Base-by-base conservation (phyloP, 1,284 basidiomycete species). In the Moesziomyces antarcticus region DNA sequence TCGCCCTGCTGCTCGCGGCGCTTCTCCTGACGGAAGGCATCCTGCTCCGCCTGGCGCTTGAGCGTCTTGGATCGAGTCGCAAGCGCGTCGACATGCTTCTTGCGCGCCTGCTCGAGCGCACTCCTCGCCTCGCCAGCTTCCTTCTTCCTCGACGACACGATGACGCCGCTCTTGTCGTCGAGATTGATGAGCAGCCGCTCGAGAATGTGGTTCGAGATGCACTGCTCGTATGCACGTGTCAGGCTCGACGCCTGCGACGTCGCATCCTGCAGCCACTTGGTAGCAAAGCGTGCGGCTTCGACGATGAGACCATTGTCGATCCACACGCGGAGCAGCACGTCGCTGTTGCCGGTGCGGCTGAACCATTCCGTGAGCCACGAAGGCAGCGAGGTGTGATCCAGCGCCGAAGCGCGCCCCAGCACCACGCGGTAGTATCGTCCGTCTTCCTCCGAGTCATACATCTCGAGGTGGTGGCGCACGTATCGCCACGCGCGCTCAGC, bases 401-500 rank as follows among this genome's bases (percentile, higher is more conserved):
- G 50, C 25, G 56, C 50, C 9, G 70, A 44, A 8, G 54, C 44
- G 13, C 48, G 42, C 30, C 56, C 43, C 13, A 91, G 89, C 8
- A 81, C 75, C 13, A 79, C 64, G 10, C 89, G 88, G 83, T 96
- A 95, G n/a, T 68, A 65, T 87, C 84, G 90, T 76, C 92, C 59
- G 20, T 48, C 54, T 42, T 49, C 56, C 18, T 60, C 82, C n/a
- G 87, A 87, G 82, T 97, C 94, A 79, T 95, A 89, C 51, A 91
- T 89, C 58, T 90, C 88, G 56, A 98, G 87, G 24, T 91, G 89
- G 73, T 90, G 87, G 67, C 92, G 91, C 50, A 99, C 88, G 83
- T 94, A 95, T 77, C 91, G 88, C 92, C 94, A 94, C 2, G 91
- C 94, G 63, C 92, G 89, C 66, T 93, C 91, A 20, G 90, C 88